A percentile compares a stretch with the other conserved stretches of the same genome.
Conservation (phyloP, 2,329 filamentous ascomycete genomes). For the Fusarium staphyleae region DNA sequence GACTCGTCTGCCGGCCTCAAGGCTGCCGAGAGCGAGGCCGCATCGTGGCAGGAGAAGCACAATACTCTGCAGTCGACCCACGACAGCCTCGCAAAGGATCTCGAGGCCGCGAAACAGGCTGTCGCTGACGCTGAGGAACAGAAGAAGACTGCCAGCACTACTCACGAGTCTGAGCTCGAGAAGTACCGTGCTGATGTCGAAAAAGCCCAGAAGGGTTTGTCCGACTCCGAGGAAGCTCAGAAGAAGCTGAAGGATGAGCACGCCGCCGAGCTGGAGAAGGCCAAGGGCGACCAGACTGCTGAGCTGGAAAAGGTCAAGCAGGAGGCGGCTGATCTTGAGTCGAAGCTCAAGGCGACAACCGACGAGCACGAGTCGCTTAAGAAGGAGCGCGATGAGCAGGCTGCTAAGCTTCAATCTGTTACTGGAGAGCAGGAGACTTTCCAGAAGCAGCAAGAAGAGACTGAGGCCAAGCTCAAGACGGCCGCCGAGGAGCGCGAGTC, state of each 20-base stretch:
- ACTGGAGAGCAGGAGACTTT: conserved; percentile 25
- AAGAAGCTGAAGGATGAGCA: conserved; percentile 40
- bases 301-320: conserved; percentile 33
- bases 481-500: conserved; percentile 40
- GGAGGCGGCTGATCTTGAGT: conserved; percentile 34
- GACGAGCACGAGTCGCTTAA: conserved; percentile 34
- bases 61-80: conserved; percentile 32
- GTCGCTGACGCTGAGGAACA: conserved; percentile 36
- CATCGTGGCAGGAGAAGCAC: conserved; percentile 42
- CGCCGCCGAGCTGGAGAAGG: conserved; percentile 29
- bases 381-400: conserved; percentile 33
- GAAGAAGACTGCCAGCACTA: conserved; percentile 30
- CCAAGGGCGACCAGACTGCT: conserved; percentile 36
- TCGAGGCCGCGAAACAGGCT: conserved; percentile 45
- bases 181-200: conserved; percentile 37
- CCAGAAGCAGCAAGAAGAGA: conserved; percentile 34
- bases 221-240: conserved; percentile 36
- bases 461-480: conserved; percentile 38
- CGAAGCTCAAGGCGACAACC: conserved; percentile 37
- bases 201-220: conserved; percentile 37
- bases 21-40: conserved; percentile 42
- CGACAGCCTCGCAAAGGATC: conserved; percentile 37
- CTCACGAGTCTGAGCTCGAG: conserved; percentile 29
- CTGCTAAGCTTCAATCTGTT: conserved; percentile 32
- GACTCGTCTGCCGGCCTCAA: conserved; percentile 45